Percentiles rank a stretch among this genome's conserved stretches.
These are phyloP conservation scores for Euphorbia lathyris DNA, from an alignment of 345 rosid species.

Conservation along the genomic window DNA sequence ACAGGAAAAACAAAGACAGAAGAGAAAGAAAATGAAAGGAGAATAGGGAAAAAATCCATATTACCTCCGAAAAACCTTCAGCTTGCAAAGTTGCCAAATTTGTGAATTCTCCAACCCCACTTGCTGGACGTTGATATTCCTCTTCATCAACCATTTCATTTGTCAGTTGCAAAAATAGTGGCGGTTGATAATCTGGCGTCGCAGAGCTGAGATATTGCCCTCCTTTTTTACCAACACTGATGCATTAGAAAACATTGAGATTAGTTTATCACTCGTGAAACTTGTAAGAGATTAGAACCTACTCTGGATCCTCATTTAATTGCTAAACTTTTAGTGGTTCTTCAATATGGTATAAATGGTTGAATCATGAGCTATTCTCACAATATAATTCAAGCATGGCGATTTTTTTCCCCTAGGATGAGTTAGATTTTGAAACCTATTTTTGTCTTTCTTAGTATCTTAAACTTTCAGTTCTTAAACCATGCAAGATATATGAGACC, in stretches of 20 bases:
- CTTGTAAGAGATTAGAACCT: neutral
- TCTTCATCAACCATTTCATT: constrained; percentile 35
- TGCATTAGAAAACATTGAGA: neutral
- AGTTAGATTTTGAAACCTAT: neutral
- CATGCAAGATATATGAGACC: neutral
- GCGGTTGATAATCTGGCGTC: constrained; percentile 39
- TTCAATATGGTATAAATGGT: neutral
- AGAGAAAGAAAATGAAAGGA: neutral
- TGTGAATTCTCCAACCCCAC: constrained; percentile 25
- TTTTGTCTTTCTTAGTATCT: neutral
- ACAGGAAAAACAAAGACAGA: neutral
- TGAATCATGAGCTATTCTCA: constrained; percentile 1
- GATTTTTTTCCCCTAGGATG: neutral
- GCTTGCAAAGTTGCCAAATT: constrained; percentile 17
- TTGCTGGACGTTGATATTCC: constrained; percentile 21
- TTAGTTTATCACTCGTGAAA: neutral
- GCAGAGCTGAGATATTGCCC: constrained; percentile 36
- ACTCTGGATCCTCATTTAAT: neutral
- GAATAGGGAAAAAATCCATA: neutral
- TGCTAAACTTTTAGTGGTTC: neutral
- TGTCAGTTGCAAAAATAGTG: constrained; percentile 32
- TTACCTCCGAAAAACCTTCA: constrained; percentile 40
- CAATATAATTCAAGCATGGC: neutral
- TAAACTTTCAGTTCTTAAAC: neutral
- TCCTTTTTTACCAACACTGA: constrained; percentile 38